phyloP scores from a whole-genome alignment of 2,329 filamentous ascomycete species.

The Cladophialophora carrionii region DNA sequence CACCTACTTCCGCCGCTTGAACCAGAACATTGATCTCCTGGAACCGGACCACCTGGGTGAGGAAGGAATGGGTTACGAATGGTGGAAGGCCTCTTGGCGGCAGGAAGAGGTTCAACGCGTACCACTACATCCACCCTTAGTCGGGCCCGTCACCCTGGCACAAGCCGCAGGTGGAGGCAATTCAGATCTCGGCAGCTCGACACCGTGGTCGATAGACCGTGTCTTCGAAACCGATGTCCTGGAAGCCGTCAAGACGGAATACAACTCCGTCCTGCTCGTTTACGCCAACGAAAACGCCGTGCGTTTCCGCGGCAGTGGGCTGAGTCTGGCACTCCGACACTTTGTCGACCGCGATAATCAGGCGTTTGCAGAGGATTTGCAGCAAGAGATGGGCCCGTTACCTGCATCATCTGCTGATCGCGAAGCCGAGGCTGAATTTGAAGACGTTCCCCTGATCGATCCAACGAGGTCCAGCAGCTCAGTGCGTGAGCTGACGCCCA shows the following conservation, averaged over 20 bases:
- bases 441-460: slow-evolving; percentile 35
- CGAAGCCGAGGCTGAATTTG: slow-evolving; percentile 29
- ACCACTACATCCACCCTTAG: slow-evolving; percentile 9
- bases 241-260: slow-evolving; percentile 57
- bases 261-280: slow-evolving; percentile 58
- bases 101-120: slow-evolving; percentile 17
- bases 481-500: slow-evolving; percentile 35
- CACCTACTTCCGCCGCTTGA: slow-evolving; percentile 58
- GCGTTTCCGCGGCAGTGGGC: slow-evolving; percentile 41
- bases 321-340: slow-evolving; percentile 40
- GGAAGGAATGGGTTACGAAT: slow-evolving; percentile 49
- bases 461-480: slow-evolving; percentile 31
- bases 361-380: slow-evolving; percentile 43
- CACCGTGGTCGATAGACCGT: slow-evolving; percentile 48
- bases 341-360: slow-evolving; percentile 58
- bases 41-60: slow-evolving; percentile 41
- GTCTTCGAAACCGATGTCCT: slow-evolving; percentile 60
- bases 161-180: slow-evolving; percentile 28
- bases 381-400: slow-evolving; percentile 28
- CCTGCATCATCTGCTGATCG: slow-evolving; percentile 9
- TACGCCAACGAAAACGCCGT: slow-evolving; percentile 60
- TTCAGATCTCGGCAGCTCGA: slow-evolving; percentile 40
- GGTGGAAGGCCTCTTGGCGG: slow-evolving; percentile 55
- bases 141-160: slow-evolving; percentile 30
- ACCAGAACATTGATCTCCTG: slow-evolving; percentile 38